Base-by-base conservation (phyloP, 164 flowering plant species). In the Nymphaea thermarum region DNA sequence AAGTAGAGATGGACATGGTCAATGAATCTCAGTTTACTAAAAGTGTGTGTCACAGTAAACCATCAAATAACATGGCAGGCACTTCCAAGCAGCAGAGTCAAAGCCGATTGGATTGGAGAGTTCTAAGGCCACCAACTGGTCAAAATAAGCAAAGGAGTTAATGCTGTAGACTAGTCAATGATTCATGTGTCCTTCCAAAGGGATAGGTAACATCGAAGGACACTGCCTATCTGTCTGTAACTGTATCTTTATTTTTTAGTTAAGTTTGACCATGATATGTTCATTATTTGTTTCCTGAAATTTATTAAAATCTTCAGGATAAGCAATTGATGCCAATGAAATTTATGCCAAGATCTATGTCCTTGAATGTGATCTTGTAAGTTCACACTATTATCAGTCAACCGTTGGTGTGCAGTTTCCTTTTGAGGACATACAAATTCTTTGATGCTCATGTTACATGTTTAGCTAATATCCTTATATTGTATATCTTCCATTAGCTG, bases 31-130 rank as follows among this genome's bases (percentile, higher is more conserved):
- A 47, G 12, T 2, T 7, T 84, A 66, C 84, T 77, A 65, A 82
- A 82, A 70, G 79, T 85, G 10, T 79, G 77, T 55, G 83, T 73
- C 66, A 78, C 67, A 47, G 67, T 4, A 67, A 71, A 45, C 36
- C 85, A 17, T 67, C 78, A 42, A 81, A 65, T 67, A 78, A 68
- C 42, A 71, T 71, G 43, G 83, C 70, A 65, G 76, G 75, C 61
- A 76, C 81, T 71, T 66, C 47, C 43, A 84, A 84, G 79, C 79
- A 84, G 72, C 79, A 75, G 55, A 87, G 86, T 79, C 80, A 65
- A 17, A 83, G 75, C 8, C 85, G 79, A 75, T 78, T 83, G 43
- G 87, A 91, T 72, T 92, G 90, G 90, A 86, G 71, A 69, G 82
- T 85, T 68, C 84, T 88, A 47, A 83, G 85, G 76, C 90, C 87